Base-by-base conservation (phyloP, 2,329 filamentous ascomycete genomes). In the Geoglossum cookeanum region DNA sequence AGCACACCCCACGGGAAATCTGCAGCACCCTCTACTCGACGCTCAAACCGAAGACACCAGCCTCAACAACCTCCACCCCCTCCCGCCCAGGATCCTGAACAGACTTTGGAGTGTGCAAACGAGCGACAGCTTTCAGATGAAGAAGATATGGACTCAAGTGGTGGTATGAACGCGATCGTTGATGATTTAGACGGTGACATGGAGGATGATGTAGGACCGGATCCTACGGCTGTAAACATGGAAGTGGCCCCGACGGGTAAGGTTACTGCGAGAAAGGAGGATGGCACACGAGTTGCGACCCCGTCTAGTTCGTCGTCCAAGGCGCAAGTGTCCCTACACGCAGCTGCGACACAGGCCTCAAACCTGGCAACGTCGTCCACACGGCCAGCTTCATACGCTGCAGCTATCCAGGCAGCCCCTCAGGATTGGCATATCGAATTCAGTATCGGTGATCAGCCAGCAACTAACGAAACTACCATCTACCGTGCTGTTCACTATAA, bases 351-450 rank as follows among this genome's bases (percentile, higher is more conserved):
- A 17, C 45, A 58, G 27, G 35, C 59, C 70, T 68, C 56, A 62
- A 27, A 61, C 62, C 17, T 27, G 9, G 64, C 69, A 0, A 67
- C 68, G 0, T 57, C 63, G 1, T 60, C 65, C 4, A 68, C 69
- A 8, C 78, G 84, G 8, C 78, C 84, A 1, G 80, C 87, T 69
- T 88, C 89, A 0, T 95, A 96, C 68, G 84, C 89, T 29, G 85
- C 87, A 56, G 88, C 88, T 3, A 79, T 94, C 56, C 86, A 90
- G 63, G 75, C 86, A 13, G 75, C 80, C 0, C 87, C 90, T 1
- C 85, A 94, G 66, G 90, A 97, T 66, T 98, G 92, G 92, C 91
- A 98, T 65, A 89, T 98, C 60, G 87, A 97, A 65, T 98, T 98
- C 70, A 90, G 81, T 62, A 78, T 97, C 55, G 85, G 94, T 61